Percentiles rank a stretch among this genome's conserved stretches.
These are phyloP conservation scores for Venturia carpophila DNA, from an alignment of 2,329 filamentous ascomycete genomes.

Conservation along the genomic window DNA sequence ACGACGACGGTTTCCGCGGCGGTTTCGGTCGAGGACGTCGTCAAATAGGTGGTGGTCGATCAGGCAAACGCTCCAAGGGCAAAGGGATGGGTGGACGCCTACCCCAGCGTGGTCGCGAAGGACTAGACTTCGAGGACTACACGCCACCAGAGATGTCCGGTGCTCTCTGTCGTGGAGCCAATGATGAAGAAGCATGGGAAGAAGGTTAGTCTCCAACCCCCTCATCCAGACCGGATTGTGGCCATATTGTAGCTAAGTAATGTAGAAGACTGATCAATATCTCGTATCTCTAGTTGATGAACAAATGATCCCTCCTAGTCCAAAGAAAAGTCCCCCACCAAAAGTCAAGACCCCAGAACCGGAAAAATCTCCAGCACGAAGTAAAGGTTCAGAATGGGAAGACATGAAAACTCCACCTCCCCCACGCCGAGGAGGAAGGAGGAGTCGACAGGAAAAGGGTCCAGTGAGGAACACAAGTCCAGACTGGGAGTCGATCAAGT, in stretches of 20 bases:
- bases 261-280: conserved; percentile 8
- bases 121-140: conserved; percentile 1
- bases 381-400: neutral
- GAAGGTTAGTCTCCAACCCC: neutral
- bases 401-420: neutral
- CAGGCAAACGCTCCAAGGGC: neutral
- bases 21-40: neutral
- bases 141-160: conserved; percentile 5
- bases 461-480: neutral
- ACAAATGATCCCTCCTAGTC: neutral
- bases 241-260: conserved; percentile 2
- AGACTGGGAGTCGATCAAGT: neutral
- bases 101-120: neutral
- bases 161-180: neutral
- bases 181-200: conserved; percentile 2
- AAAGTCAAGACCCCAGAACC: neutral
- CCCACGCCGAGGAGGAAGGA: neutral
- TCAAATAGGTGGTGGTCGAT: neutral
- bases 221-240: neutral
- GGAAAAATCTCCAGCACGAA: neutral
- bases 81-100: neutral
- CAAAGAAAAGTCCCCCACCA: neutral
- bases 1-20: conserved; percentile 1
- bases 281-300: conserved; percentile 11
- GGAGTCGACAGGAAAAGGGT: neutral